phyloP scores from a whole-genome alignment of 257 asterid genomes.

The Ligustrum vulgare region DNA sequence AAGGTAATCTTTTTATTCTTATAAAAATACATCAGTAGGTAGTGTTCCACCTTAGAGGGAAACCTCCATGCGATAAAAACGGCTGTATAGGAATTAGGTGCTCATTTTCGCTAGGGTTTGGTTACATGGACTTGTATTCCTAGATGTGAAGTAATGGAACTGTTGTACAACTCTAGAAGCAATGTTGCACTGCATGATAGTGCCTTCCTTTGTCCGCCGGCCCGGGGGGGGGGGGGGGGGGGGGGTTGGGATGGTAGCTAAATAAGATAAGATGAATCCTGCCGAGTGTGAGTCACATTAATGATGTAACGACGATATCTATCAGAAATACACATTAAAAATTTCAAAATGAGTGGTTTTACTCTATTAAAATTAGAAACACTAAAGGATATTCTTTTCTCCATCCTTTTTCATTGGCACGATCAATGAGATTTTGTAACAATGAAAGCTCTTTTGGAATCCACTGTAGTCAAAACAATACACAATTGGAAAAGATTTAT shows the following conservation, averaged over 20 bases:
- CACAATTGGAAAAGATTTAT: constrained; percentile 18
- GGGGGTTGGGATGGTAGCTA: background rate
- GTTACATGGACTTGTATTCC: background rate
- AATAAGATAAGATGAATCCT: background rate
- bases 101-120: background rate
- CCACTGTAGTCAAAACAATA: constrained; percentile 58
- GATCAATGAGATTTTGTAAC: constrained; percentile 65
- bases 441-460: constrained; percentile 56
- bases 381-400: constrained; percentile 89
- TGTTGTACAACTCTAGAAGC: background rate
- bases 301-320: background rate
- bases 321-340: background rate
- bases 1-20: background rate
- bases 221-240: background rate
- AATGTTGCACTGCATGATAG: background rate
- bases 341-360: constrained; percentile 5
- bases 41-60: background rate
- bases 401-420: constrained; percentile 91
- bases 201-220: background rate
- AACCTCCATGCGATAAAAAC: background rate
- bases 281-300: background rate
- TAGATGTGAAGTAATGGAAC: background rate
- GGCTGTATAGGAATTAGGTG: background rate
- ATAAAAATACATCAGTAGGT: background rate
- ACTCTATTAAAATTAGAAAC: constrained; percentile 21